Conservation (phyloP, 202 grass and related monocot genomes). For the Bolboschoenoplectus hybrid region DNA sequence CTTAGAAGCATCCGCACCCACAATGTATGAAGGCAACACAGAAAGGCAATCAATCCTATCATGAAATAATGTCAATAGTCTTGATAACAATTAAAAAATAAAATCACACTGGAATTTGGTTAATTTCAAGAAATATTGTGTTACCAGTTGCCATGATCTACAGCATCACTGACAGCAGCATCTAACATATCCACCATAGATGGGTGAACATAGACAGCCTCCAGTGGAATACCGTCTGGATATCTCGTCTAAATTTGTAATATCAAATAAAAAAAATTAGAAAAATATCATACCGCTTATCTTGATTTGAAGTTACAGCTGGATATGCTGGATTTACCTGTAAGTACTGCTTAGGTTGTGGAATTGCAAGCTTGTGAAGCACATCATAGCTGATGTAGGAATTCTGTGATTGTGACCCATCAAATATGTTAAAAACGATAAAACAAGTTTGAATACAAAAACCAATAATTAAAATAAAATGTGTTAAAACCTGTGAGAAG, state of each 20-base stretch:
- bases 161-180: conserved; percentile 78
- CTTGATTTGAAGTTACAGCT: conserved; percentile 31
- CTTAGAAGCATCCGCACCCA: conserved; percentile 75
- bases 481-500: conserved; percentile 80
- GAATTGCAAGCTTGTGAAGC: conserved; percentile 93
- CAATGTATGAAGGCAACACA: conserved; percentile 86
- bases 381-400: conserved; percentile 93
- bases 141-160: conserved; percentile 88
- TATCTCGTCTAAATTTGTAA: conserved; percentile 67
- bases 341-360: conserved; percentile 95
- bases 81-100: conserved; percentile 19
- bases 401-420: conserved; percentile 60
- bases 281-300: conserved; percentile 32
- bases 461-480: background rate
- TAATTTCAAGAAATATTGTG: conserved; percentile 37
- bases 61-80: conserved; percentile 33
- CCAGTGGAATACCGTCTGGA: conserved; percentile 89
- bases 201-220: conserved; percentile 87
- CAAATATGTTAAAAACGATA: conserved; percentile 37
- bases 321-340: conserved; percentile 55
- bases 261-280: conserved; percentile 31
- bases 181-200: conserved; percentile 96
- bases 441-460: conserved; percentile 28
- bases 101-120: conserved; percentile 33
- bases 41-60: conserved; percentile 92